Conservation (phyloP, 495 filamentous ascomycete species). For the Thozetella sp. region DNA sequence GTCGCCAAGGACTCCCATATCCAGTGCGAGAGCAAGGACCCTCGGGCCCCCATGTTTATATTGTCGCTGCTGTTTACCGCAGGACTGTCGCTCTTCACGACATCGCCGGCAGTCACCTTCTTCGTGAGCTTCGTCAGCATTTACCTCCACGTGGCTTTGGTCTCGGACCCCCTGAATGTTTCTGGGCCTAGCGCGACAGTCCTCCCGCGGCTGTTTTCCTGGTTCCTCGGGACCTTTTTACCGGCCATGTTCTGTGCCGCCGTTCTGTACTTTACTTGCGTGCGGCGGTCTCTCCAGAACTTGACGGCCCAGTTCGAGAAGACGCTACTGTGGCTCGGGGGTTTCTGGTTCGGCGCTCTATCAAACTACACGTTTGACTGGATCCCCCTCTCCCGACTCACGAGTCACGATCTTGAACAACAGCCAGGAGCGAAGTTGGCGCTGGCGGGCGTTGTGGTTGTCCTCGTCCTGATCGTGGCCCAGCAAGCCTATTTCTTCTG, state of each 20-base stretch:
- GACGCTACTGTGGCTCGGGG: conserved; percentile 75
- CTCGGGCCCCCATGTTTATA: conserved; percentile 71
- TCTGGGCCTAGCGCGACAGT: conserved; percentile 38
- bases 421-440: conserved; percentile 79
- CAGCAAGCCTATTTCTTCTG: conserved; percentile 74
- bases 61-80: conserved; percentile 68
- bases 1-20: conserved; percentile 49
- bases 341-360: conserved; percentile 75
- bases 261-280: conserved; percentile 69
- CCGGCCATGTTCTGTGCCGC: conserved; percentile 76
- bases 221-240: conserved; percentile 69
- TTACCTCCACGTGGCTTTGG: conserved; percentile 78
- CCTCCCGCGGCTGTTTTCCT: conserved; percentile 59
- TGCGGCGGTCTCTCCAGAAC: conserved; percentile 46
- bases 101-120: conserved; percentile 70
- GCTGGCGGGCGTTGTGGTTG: conserved; percentile 64
- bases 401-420: conserved; percentile 70
- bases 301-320: conserved; percentile 70
- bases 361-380: conserved; percentile 84
- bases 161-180: conserved; percentile 68
- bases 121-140: conserved; percentile 69
- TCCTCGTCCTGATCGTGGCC: conserved; percentile 59
- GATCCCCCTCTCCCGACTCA: conserved; percentile 80
- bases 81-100: conserved; percentile 69
- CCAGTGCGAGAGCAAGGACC: conserved; percentile 60